Percentiles rank a stretch among this genome's conserved stretches.
Conservation (phyloP, 2,329 filamentous ascomycete species). For the Ceratocystis destructans region DNA sequence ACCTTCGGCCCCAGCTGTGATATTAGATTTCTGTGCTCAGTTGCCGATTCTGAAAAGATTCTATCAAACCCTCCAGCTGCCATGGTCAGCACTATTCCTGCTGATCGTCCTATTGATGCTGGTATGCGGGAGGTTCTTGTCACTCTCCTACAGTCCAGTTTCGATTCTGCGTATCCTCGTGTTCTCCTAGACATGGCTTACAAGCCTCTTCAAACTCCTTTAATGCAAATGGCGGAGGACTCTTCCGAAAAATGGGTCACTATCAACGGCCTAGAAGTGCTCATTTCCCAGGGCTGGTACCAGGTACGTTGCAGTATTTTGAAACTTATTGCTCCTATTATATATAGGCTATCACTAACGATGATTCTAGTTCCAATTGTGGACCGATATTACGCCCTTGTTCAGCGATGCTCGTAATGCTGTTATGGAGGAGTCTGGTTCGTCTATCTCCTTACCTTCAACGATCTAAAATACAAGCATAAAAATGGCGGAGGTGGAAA, state of each 20-base stretch:
- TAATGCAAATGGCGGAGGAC: conserved; percentile 72
- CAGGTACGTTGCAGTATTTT: conserved; percentile 41
- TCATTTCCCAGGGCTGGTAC: conserved; percentile 79
- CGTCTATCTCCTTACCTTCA: neutral
- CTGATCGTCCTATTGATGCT: conserved; percentile 67
- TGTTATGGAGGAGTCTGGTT: conserved; percentile 31
- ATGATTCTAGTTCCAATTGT: conserved; percentile 54
- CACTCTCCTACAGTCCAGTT: conserved; percentile 33
- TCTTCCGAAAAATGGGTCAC: conserved; percentile 56
- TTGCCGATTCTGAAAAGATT: conserved; percentile 27
- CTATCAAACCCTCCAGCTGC: conserved; percentile 45
- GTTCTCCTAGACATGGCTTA: conserved; percentile 93
- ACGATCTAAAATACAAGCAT: neutral
- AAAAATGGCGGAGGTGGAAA: neutral
- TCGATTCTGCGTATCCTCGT: conserved; percentile 30
- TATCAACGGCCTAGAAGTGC: conserved; percentile 75
- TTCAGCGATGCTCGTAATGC: conserved; percentile 54
- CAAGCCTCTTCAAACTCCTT: conserved; percentile 66
- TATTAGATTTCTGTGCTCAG: conserved; percentile 45
- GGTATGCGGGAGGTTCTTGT: conserved; percentile 52
- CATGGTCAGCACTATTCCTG: conserved; percentile 81
- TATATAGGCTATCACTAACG: conserved; percentile 21
- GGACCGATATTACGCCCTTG: conserved; percentile 67
- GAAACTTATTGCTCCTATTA: neutral
- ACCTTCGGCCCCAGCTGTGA: conserved; percentile 64